Base-by-base conservation (phyloP, 768 basidiomycete genomes). In the Tephrocybe sp. region DNA sequence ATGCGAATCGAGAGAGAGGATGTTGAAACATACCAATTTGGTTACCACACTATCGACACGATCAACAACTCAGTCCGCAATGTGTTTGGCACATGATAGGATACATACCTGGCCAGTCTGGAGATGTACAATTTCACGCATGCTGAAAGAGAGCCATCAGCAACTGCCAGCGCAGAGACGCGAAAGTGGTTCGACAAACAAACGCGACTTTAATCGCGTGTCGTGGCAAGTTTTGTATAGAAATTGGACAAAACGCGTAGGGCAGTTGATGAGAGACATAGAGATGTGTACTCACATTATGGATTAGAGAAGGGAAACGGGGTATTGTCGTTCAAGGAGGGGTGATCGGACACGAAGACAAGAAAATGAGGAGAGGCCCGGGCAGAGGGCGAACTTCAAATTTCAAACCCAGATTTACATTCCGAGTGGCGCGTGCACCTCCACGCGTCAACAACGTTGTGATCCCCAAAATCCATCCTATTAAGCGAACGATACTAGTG, bases 41-140 rank as follows among this genome's bases (percentile, higher is more conserved):
- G 90, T 98, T 98, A 82, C 96, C 96, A 71, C 96, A 98, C 92
- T 82, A 64, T 63, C 49, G 57, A 56, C 48, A 63, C 61, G 55
- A 56, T 65, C 51, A 60, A 61, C 45, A 56, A 55, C 51, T 68
- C 62, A 61, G 68, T 61, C n/a, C 48, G 31, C 17, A 51, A 33
- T 48, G 26, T 9, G 48, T 43, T 12, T n/a, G 22, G 32, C 34
- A 13, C 30, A 34, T 20, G 31, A 32, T 49, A 54, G 42, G 31
- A 44, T 45, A 68, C 77, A 62, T 65, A 92, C 92, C 84, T 97
- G 96, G 77, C 96, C 96, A 58, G 96, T 98, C 73, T 98, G 96
- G 66, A 98, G 85, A 77, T 98, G 96, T 70, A 98, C 95, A 75
- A 98, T 98, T 86, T 98, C 95, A 80, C 95, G 91, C 91, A 92